Base-by-base conservation (phyloP, 2,329 filamentous ascomycete genomes). In the Calonectria pauciramosa region DNA sequence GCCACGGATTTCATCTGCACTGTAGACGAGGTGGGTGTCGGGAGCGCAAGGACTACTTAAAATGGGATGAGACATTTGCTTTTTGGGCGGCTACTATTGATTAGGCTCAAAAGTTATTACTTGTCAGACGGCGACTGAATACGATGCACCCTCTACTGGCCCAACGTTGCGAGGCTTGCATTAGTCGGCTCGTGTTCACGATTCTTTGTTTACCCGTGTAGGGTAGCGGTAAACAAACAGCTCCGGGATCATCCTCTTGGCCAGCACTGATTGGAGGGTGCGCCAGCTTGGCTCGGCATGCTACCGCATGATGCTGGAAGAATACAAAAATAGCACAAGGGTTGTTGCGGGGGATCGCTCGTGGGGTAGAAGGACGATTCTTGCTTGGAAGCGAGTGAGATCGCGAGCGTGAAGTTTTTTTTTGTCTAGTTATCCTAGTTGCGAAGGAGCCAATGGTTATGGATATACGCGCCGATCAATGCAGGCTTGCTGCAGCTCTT, bases 311-410 rank as follows among this genome's bases (percentile, higher is more conserved):
- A 63, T 20, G 56, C 34, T 63, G 56, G 56, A n/a, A 63, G 1
- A 41, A 7, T 41, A 63, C 56, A 41, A 63, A 63, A 63, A 63
- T 63, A 63, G 34, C 56, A 63, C 56, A 41, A 63, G 36, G 38
- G 38, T 23, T 23, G 36, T 60, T 63, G 56, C 34, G 56, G 56
- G 56, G 56, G 56, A 63, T 63, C 56, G 26, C 36, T 30, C 30
- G 56, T 63, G 56, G 56, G 56, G 56, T 28, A 60, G n/a, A 59
- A 28, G 13, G 16, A 47, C 44, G 34, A 41, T 63, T 38, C 23
- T 63, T 63, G 34, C 56, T 28, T 7, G 34, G 34, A 60, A 63
- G 56, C 34, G 23, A 41, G 16, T 5, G 34, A 38, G 34, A 13
- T 36, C 16, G n/a, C 10, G 23, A 47, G 9, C 20, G 10, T 13